Evolutionary conservation across 306 rosid genomes (phyloP), one percentile per base, ranked within the genome.

Genomic region (Rubus idaeus): DNA sequence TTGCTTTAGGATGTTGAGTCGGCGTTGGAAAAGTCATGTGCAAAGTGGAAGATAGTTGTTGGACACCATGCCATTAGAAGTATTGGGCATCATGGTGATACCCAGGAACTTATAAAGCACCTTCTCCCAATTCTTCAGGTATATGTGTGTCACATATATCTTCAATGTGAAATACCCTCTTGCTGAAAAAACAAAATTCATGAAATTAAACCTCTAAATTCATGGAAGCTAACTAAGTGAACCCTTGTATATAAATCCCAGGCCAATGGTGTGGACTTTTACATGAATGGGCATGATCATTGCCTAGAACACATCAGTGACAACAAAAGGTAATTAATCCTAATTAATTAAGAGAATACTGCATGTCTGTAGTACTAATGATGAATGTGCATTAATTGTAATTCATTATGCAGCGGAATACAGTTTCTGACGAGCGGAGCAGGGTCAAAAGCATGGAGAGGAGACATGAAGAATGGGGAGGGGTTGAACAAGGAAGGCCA

Each of bases 281-380:
- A 93, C 88, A 77, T 94, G 21, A 94, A 94, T 77, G 98, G 98
- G 61, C 98, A 94, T 70, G 92, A 94, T 84, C 97, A 94, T 68
- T 94, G 97, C 83, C 83, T 91, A 37, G 87, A 94, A 75, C 97
- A 90, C 78, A 70, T 88, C 18, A 90, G 87, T 42, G 88, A 88
- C 79, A 70, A 46, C 5, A 80, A 47, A 66, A 89, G 97, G 98
- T 89, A 80, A 53, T 46, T 68, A n/a, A 3, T 56, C 14, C 0
- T 56, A 56, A 10, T 18, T 55, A 21, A 55, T 18, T 55, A 21
- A 55, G 58, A 30, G 5, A 13, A 61, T 26, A 61, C 23, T 12
- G 10, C 30, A 12, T 30, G n/a, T 61, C 30, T 61, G 42, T 41
- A 23, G 40, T 5, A 61, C 52, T 73, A 30, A 60, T 44, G 14